Conservation (phyloP, 2,329 filamentous ascomycete genomes). For the Phaeosphaeriaceae sp. region DNA sequence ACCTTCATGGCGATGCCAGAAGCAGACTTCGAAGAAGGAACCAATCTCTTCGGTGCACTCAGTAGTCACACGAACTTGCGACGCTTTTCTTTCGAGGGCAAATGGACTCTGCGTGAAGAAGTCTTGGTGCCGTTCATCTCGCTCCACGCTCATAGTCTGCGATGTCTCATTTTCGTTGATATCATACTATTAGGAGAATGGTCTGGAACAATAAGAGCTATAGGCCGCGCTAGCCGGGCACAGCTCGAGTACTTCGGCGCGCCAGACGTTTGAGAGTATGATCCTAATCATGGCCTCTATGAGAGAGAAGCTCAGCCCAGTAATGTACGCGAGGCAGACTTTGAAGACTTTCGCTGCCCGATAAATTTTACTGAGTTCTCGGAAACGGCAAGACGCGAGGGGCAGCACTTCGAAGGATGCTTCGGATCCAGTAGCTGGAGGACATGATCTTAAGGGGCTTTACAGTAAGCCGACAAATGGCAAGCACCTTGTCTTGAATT, state of each 20-base stretch:
- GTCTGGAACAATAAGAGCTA: background rate
- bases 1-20: too few relatives aligned
- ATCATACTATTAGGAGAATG: background rate
- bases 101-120: background rate
- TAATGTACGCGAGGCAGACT: background rate
- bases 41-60: too few relatives aligned
- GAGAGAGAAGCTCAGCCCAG: background rate
- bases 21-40: too few relatives aligned
- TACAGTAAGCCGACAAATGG: too few relatives aligned
- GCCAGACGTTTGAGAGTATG: background rate
- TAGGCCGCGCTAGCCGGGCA: background rate
- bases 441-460: too few relatives aligned
- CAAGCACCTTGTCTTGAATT: too few relatives aligned
- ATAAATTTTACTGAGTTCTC: too few relatives aligned
- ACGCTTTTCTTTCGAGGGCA: background rate
- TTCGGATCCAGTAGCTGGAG: too few relatives aligned
- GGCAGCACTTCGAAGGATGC: too few relatives aligned
- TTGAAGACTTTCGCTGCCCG: background rate
- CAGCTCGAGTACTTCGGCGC: background rate
- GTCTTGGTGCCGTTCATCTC: background rate
- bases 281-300: background rate
- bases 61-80: background rate
- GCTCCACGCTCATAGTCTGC: background rate
- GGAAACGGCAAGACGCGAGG: too few relatives aligned
- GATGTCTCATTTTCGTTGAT: slow-evolving; percentile 1